A percentile compares a stretch with the other conserved stretches of the same genome.
Evolutionary conservation across 352 stramenopile genomes (phyloP).

Genomic region (Phytophthora macrochlamydospora): DNA sequence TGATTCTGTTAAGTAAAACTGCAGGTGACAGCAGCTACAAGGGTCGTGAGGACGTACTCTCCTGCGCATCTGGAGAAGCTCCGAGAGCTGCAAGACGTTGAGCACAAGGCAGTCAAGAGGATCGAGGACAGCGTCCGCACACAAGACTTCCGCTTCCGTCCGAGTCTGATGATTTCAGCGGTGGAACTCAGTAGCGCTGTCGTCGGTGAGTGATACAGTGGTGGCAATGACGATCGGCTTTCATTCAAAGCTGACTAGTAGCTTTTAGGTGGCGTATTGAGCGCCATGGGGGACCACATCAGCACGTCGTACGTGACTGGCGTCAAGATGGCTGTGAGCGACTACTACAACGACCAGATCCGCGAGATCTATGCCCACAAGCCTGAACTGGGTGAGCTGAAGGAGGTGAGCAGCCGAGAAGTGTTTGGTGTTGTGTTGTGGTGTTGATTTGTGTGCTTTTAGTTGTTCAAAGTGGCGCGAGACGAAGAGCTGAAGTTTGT

Average conservation of each 20-base stretch:
- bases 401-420: constrained; percentile 48
- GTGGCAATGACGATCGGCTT: not conserved
- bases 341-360: constrained; percentile 92
- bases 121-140: constrained; percentile 48
- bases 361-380: constrained; percentile 81
- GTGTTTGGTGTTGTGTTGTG: not conserved
- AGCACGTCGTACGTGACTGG: constrained; percentile 73
- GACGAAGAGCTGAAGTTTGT: constrained; percentile 82
- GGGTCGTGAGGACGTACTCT: constrained; percentile 46
- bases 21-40: constrained; percentile 39
- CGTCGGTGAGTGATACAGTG: constrained; percentile 41
- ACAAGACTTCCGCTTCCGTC: constrained; percentile 66
- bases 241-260: no score
- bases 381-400: constrained; percentile 58
- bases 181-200: constrained; percentile 55
- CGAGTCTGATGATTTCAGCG: constrained; percentile 63
- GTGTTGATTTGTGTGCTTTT: constrained; percentile 4
- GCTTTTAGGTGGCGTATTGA: constrained; percentile 43
- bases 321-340: constrained; percentile 77
- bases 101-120: constrained; percentile 55
- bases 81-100: constrained; percentile 54
- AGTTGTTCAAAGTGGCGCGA: constrained; percentile 76
- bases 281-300: constrained; percentile 58
- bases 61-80: constrained; percentile 46
- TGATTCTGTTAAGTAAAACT: constrained; percentile 4